A percentile compares a stretch with the other conserved stretches of the same genome.
Conservation (phyloP, 495 filamentous ascomycete species). For the Neurospora sp. region DNA sequence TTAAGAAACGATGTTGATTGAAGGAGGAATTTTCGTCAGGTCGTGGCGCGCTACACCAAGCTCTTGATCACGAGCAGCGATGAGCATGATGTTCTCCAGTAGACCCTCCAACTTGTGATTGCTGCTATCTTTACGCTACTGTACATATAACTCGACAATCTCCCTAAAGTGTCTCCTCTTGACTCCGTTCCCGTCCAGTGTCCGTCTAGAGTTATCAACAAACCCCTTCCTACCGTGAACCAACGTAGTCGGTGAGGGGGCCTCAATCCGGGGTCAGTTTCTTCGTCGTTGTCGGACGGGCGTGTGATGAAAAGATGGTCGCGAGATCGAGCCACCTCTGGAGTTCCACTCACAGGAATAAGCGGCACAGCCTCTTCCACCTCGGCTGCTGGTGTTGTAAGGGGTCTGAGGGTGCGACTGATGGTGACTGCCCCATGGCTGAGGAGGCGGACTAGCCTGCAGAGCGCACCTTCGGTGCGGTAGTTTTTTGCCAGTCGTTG, state of each 20-base stretch:
- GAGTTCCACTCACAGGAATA: constrained; percentile 32
- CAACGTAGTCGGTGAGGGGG: neutral
- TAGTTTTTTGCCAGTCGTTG: constrained; percentile 61
- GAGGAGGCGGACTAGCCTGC: constrained; percentile 25
- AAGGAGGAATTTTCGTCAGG: neutral
- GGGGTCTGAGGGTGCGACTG: constrained; percentile 31
- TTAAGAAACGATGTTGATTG: neutral
- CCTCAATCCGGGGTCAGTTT: neutral
- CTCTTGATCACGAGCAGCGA: neutral
- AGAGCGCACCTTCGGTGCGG: constrained; percentile 52
- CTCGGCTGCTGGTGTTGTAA: constrained; percentile 42
- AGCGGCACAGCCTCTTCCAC: constrained; percentile 48
- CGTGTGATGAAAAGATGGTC: neutral
- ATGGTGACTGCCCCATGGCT: constrained; percentile 23
- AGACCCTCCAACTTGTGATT: neutral
- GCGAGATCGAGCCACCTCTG: neutral
- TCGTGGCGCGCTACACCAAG: neutral
- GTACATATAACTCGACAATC: neutral
- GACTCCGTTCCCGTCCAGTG: neutral
- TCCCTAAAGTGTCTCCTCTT: neutral
- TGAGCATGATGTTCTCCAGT: neutral
- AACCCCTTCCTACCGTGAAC: neutral
- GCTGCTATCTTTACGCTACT: no score
- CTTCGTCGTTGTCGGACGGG: neutral
- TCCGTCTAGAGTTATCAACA: neutral